These are phyloP conservation scores for Yarrowia sp. DNA, from an alignment of 805 yeast species.

Conservation along the genomic window DNA sequence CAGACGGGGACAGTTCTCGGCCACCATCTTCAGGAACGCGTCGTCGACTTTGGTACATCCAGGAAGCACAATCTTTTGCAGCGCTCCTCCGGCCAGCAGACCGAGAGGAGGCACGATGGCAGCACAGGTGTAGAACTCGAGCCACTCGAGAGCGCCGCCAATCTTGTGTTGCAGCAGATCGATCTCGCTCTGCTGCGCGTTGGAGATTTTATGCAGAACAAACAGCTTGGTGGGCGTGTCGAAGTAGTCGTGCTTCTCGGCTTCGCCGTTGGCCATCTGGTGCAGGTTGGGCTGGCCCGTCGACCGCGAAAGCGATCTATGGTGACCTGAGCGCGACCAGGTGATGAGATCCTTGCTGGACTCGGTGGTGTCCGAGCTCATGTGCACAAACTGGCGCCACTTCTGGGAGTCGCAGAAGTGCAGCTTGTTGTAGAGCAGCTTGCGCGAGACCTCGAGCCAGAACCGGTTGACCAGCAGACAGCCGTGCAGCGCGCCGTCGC, in stretches of 20 bases:
- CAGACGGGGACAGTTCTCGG: conserved; percentile 56
- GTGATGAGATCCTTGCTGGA: background rate
- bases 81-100: conserved; percentile 45
- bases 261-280: conserved; percentile 29
- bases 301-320: background rate
- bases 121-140: conserved; percentile 85
- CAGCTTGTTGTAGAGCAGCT: conserved; percentile 54
- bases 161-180: conserved; percentile 47
- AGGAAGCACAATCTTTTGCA: conserved; percentile 58
- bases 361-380: background rate
- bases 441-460: conserved; percentile 58
- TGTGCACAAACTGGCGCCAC: conserved; percentile 45
- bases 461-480: conserved; percentile 68
- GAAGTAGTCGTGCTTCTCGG: conserved; percentile 17
- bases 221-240: conserved; percentile 42
- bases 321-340: conserved; percentile 9
- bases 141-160: conserved; percentile 56
- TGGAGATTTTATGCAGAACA: conserved; percentile 63
- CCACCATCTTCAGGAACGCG: conserved; percentile 50
- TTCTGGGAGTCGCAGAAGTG: conserved; percentile 51
- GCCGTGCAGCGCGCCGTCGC: conserved; percentile 43
- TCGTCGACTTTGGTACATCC: conserved; percentile 69
- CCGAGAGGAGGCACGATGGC: conserved; percentile 54
- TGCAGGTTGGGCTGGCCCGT: conserved; percentile 19
- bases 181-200: conserved; percentile 53